Base-by-base conservation (phyloP, 2,329 filamentous ascomycete genomes). In the Alternaria arbusti region DNA sequence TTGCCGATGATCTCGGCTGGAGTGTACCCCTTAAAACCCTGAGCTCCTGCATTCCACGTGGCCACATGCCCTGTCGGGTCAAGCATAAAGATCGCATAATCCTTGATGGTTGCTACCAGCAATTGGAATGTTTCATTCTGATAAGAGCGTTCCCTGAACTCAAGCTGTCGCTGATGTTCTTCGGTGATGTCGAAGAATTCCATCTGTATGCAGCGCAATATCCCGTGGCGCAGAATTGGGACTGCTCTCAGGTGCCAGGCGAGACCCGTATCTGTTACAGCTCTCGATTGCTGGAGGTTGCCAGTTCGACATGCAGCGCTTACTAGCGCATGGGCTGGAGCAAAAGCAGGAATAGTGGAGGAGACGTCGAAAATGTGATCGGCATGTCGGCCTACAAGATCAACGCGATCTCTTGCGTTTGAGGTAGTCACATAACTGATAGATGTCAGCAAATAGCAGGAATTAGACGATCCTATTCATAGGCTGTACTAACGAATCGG, bases 61-160 rank as follows among this genome's bases (percentile, higher is more conserved):
- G 82, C 82, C 15, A 89, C 83, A 67, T 84, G 79, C n/a, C 87
- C 87, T 4, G 80, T 75, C 0, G 85, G 82, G 56, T 88, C 86
- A 26, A 89, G 81, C 79, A 89, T 85, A 70, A 89, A 90, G 64
- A 89, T 89, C 61, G 87, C 87, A 68, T 88, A 89, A 64, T 89
- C 86, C 74, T 86, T 87, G 69, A 89, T 86, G 0, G 84, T 86
- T 65, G 89, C 85, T 36, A 90, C 82, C 30, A 91, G 71, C 43
- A 89, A 86, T n/a, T 86, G 86, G 71, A 89, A 89, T 5, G 84
- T 84, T 68, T 88, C 85, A 68, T 84, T 84, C 56, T 70, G 85
- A 84, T 57, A 83, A 72, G 76, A 36, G 9, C 69, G 71, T 57
- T 84, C 81, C 59, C 83, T 81, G 43, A 84, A 73, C 43, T 79